These are phyloP conservation scores for Cadophora sp. DNA, from an alignment of 2,329 filamentous ascomycete genomes.

Conservation along the genomic window DNA sequence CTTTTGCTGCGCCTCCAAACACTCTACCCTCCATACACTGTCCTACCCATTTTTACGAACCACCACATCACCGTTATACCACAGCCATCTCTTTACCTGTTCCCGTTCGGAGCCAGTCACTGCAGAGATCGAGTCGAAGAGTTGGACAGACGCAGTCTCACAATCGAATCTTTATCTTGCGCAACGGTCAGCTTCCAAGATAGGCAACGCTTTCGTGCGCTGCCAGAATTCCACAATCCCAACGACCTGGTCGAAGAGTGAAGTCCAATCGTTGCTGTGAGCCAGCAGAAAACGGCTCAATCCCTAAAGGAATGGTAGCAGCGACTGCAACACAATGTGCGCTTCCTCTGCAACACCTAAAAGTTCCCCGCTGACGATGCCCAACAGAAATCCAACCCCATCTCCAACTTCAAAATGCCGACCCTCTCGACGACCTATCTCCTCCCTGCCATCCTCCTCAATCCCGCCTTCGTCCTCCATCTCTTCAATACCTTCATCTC, in stretches of 20 bases:
- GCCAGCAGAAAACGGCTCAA: conserved; percentile 13
- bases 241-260: not conserved
- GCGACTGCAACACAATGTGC: conserved; percentile 18
- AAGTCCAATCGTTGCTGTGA: conserved; percentile 9
- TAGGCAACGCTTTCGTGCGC: conserved; percentile 17
- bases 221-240: conserved; percentile 13
- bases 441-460: conserved; percentile 48
- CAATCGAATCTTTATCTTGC: conserved; percentile 17
- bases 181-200: conserved; percentile 3
- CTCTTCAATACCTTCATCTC: conserved; percentile 49
- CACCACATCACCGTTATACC: not conserved
- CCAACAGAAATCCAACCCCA: conserved; percentile 23
- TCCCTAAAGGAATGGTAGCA: conserved; percentile 22
- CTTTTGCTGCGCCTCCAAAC: conserved; percentile 21
- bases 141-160: conserved; percentile 10
- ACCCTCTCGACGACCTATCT: conserved; percentile 43
- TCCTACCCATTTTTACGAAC: not conserved
- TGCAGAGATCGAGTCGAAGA: not conserved
- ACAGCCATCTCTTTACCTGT: not conserved
- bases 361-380: conserved; percentile 17
- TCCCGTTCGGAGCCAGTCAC: not conserved
- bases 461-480: conserved; percentile 49
- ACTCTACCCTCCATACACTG: not conserved
- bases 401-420: conserved; percentile 36
- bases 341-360: not conserved